Conservation (phyloP, 257 asterid genomes). For the Leonotis leonurus region DNA sequence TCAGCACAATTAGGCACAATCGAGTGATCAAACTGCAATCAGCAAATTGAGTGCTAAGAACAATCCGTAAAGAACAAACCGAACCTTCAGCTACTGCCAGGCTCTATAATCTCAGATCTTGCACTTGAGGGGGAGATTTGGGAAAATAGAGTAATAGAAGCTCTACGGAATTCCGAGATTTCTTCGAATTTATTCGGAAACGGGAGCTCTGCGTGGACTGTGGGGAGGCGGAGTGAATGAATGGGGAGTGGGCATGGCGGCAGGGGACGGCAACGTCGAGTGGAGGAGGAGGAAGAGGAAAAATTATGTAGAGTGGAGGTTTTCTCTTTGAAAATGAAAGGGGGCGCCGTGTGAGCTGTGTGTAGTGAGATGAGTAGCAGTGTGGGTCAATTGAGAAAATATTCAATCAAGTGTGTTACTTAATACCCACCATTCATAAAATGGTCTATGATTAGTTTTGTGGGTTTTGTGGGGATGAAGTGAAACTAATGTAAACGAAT, state of each 20-base stretch:
- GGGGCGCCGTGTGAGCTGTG: constrained; percentile 3
- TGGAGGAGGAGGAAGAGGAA: background rate
- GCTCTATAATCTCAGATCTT: constrained; percentile 10
- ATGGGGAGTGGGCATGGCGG: background rate
- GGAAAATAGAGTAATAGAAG: background rate
- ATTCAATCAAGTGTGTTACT: too few relatives aligned
- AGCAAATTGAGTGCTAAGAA: background rate
- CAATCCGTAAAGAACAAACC: background rate
- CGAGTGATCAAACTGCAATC: background rate
- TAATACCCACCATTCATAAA: too few relatives aligned
- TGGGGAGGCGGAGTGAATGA: background rate
- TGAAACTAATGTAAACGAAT: too few relatives aligned
- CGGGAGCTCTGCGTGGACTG: background rate
- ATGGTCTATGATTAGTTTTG: too few relatives aligned
- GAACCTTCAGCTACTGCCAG: background rate
- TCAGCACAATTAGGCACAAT: background rate
- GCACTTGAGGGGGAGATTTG: background rate
- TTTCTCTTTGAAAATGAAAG: background rate
- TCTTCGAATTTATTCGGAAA: background rate
- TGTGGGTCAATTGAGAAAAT: too few relatives aligned
- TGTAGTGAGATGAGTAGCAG: background rate
- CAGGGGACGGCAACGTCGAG: background rate
- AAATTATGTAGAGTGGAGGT: background rate
- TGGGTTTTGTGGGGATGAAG: too few relatives aligned
- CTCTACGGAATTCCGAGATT: background rate